Evolutionary conservation across 495 filamentous ascomycete species (phyloP).

Genomic region (Podospora bellae-mahoneyi): DNA sequence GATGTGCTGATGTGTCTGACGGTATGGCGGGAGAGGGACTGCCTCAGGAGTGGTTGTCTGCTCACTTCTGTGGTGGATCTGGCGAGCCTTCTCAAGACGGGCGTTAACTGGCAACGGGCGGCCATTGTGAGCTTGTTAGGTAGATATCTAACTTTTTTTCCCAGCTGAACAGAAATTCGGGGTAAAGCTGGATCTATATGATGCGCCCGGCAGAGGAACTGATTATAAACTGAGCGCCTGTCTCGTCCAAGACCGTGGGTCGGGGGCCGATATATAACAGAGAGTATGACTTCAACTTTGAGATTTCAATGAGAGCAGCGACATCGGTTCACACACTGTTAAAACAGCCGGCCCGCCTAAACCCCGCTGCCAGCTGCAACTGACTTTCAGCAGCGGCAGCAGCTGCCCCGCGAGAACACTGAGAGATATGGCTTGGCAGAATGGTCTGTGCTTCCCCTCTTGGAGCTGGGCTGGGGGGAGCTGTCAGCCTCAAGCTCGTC

Average conservation of each 20-base stretch:
- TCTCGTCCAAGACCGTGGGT: not conserved
- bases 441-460: slow-evolving; percentile 1
- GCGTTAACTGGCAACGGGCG: slow-evolving; percentile 25
- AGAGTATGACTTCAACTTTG: not conserved
- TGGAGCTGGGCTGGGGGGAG: not conserved
- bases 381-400: not conserved
- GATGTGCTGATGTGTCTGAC: slow-evolving; percentile 38
- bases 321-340: not conserved
- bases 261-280: not conserved
- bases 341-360: not conserved
- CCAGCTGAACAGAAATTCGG: not conserved
- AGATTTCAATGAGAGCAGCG: not conserved
- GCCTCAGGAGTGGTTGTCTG: slow-evolving; percentile 18
- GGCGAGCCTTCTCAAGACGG: slow-evolving; percentile 23
- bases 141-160: too few species aligned
- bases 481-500: slow-evolving; percentile 25
- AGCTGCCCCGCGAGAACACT: not conserved
- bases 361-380: not conserved
- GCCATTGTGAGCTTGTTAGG: slow-evolving; percentile 18
- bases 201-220: not conserved
- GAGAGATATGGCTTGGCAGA: not conserved
- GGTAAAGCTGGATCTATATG: not conserved
- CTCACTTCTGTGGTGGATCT: slow-evolving; percentile 16
- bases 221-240: not conserved
- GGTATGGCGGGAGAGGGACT: slow-evolving; percentile 15